A percentile compares a stretch with the other conserved stretches of the same genome.
Evolutionary conservation across 116 monocot species (phyloP).

Genomic region (Iris pallida): DNA sequence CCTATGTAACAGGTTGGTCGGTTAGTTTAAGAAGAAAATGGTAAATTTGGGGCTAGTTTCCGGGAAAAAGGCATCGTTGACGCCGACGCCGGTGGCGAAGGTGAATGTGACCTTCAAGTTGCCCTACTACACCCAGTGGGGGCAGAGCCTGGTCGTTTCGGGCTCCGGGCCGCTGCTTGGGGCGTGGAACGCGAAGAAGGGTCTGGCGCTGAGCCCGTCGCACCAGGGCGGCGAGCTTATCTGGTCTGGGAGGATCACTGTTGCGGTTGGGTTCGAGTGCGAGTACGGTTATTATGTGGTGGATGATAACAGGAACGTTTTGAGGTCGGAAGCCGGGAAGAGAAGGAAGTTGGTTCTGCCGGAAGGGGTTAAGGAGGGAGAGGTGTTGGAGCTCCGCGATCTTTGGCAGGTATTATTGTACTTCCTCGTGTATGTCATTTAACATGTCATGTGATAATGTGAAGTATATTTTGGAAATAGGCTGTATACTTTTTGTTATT

Average conservation of each 20-base stretch:
- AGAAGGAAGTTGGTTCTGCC: slow-evolving; percentile 52
- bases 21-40: slow-evolving; percentile 21
- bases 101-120: slow-evolving; percentile 61
- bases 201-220: slow-evolving; percentile 46
- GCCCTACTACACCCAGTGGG: slow-evolving; percentile 89
- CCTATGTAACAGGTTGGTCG: no score
- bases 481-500: no score
- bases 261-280: slow-evolving; percentile 48
- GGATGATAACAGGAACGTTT: slow-evolving; percentile 59
- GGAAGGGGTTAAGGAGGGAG: slow-evolving; percentile 50
- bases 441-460: no score
- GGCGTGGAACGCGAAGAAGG: slow-evolving; percentile 70
- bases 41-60: slow-evolving; percentile 21
- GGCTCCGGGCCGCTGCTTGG: slow-evolving; percentile 69
- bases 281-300: slow-evolving; percentile 81
- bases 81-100: background rate
- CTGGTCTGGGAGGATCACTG: slow-evolving; percentile 63
- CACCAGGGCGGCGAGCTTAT: slow-evolving; percentile 74
- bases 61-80: slow-evolving; percentile 33
- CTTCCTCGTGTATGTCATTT: no score
- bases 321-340: slow-evolving; percentile 75
- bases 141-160: slow-evolving; percentile 69
- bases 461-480: no score
- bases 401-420: slow-evolving; percentile 69
- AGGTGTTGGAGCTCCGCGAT: slow-evolving; percentile 61